Base-by-base conservation (phyloP, 2,329 filamentous ascomycete species). In the Dothideomycetes sp. region DNA sequence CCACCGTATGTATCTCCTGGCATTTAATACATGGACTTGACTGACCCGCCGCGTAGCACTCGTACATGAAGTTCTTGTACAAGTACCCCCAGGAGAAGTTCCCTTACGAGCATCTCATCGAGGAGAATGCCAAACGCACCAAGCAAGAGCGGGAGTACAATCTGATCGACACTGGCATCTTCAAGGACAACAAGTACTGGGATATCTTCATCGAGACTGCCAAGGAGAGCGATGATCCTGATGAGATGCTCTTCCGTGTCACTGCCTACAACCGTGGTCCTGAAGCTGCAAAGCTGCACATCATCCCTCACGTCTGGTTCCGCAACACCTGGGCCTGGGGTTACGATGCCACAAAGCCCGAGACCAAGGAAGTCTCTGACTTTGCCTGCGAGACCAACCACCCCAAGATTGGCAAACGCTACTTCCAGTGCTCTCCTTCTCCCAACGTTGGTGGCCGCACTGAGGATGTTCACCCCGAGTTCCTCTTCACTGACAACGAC, bases 11-110 rank as follows among this genome's bases (percentile, higher is more conserved):
- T 54, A 20, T 19, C 65, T 71, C 17, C n/a, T 49, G 49, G 52
- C 64, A 53, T 9, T 30, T 4, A 20, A 5, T 13, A 4, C 44
- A 47, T 23, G 50, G 35, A 31, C 3, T 28, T n/a, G 18, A 15
- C 12, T 44, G 45, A 20, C 28, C 2, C n/a, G 9, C n/a, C 20
- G 23, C 34, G n/a, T n/a, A 48, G 84, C 88, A 95, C 64, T 94
- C 89, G 19, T 96, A 96, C 69, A 96, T 96, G 89, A 96, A 96
- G 63, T 93, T 80, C 57, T 80, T 96, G 51, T 96, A 96, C 75
- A 96, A 96, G 64, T 93, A 95, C 54, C 91, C 91, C 1, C 89
- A 96, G 64, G 76, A 74, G 53, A 78, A 81, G 48, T 96, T 96
- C 55, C 91, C 89, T 2, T 96, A 96, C 68, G 74, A 95, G 61